These are phyloP conservation scores for Penicillium argentinense DNA, from an alignment of 495 filamentous ascomycete genomes.

Conservation along the genomic window DNA sequence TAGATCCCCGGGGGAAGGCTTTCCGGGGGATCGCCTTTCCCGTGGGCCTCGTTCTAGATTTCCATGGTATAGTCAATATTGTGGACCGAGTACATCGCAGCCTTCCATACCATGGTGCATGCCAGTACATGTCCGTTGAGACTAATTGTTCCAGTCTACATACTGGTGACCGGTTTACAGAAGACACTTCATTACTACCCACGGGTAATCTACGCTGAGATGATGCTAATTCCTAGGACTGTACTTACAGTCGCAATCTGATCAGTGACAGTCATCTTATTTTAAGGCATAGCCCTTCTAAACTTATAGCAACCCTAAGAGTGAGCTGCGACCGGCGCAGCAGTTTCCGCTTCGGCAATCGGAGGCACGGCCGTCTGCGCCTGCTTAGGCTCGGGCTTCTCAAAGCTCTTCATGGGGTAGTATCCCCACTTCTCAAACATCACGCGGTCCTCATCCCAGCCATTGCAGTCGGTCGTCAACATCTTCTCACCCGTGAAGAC, in stretches of 20 bases:
- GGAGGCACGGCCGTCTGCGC: conserved; percentile 9
- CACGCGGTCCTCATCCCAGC: conserved; percentile 78
- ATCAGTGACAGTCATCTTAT: too few relatives aligned
- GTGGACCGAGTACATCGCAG: too few relatives aligned
- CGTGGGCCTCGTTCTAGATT: neutral
- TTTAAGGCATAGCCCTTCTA: too few relatives aligned
- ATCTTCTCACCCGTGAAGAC: conserved; percentile 92
- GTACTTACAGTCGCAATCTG: too few relatives aligned
- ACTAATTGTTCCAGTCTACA: too few relatives aligned
- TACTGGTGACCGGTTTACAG: too few relatives aligned
- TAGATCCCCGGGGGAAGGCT: neutral
- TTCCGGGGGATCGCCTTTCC: conserved; percentile 2
- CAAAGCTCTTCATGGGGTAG: conserved; percentile 63
- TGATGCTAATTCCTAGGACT: too few relatives aligned
- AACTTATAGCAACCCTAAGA: conserved; percentile 9
- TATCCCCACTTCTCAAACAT: conserved; percentile 81
- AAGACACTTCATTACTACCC: too few relatives aligned
- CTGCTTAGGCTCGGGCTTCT: conserved; percentile 22
- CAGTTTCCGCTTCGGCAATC: conserved; percentile 14
- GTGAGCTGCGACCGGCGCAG: conserved; percentile 31
- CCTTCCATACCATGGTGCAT: too few relatives aligned
- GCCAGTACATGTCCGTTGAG: too few relatives aligned
- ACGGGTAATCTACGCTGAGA: too few relatives aligned
- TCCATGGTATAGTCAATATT: too few relatives aligned
- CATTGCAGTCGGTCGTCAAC: conserved; percentile 84